Evolutionary conservation across 2,329 filamentous ascomycete species (phyloP).

Genomic region (Calonectria ilicicola): DNA sequence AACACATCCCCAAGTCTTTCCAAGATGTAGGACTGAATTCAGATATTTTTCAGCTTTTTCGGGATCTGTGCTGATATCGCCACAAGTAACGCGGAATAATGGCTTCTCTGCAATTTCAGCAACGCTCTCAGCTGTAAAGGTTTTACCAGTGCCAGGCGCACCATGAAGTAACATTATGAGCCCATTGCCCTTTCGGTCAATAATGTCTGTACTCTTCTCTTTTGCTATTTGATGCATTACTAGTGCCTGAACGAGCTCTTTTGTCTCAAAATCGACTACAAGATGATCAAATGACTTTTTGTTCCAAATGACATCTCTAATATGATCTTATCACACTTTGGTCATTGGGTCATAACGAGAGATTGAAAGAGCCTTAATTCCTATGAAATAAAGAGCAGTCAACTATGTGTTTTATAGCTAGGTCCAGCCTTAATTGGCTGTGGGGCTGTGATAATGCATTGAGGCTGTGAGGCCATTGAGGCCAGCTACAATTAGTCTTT

Average conservation of each 20-base stretch:
- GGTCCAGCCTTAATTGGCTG: too few species aligned
- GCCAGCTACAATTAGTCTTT: too few species aligned
- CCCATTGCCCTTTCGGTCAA: conserved; percentile 6
- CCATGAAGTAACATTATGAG: conserved; percentile 8
- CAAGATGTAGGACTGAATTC: conserved; percentile 17
- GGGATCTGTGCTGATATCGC: conserved; percentile 28
- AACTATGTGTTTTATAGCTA: too few species aligned
- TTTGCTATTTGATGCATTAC: neutral
- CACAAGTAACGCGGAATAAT: conserved; percentile 19
- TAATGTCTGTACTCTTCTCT: conserved; percentile 6
- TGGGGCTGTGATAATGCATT: too few species aligned
- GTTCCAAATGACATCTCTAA: conserved; percentile 30
- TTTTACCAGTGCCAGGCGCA: conserved; percentile 25
- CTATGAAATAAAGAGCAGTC: too few species aligned
- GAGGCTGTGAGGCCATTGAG: too few species aligned
- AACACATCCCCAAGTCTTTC: conserved; percentile 32
- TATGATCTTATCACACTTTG: too few species aligned
- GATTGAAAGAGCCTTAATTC: too few species aligned
- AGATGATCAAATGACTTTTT: conserved; percentile 26
- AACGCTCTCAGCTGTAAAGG: conserved; percentile 19
- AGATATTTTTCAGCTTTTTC: conserved; percentile 27
- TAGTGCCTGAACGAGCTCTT: neutral
- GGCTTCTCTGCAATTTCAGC: conserved; percentile 22
- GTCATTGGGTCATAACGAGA: too few species aligned
- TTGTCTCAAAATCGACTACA: conserved; percentile 15